phyloP scores from a whole-genome alignment of 768 basidiomycete species.

The Candolleomyces aberdarensis region DNA sequence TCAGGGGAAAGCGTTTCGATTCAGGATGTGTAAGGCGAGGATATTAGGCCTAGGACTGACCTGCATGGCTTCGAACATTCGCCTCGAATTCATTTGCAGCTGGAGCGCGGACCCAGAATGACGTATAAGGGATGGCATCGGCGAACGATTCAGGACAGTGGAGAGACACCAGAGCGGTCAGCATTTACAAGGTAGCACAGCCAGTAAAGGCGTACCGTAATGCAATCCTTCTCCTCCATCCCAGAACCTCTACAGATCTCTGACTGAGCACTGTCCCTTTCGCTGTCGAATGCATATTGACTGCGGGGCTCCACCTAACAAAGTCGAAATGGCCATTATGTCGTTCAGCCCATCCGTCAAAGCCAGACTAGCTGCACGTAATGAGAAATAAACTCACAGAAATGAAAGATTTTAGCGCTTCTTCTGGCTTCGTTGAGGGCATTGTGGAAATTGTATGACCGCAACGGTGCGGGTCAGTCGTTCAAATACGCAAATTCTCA shows the following conservation, averaged over 20 bases:
- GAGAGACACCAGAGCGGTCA: not conserved
- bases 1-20: not conserved
- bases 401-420: slow-evolving; percentile 38
- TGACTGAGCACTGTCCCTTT: slow-evolving; percentile 52
- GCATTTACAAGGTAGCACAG: not conserved
- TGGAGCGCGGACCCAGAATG: slow-evolving; percentile 18
- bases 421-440: slow-evolving; percentile 16
- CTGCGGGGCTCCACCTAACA: slow-evolving; percentile 45
- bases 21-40: not conserved
- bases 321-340: not conserved
- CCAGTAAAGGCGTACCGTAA: slow-evolving; percentile 37
- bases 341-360: not conserved
- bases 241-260: slow-evolving; percentile 53
- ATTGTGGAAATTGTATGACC: not conserved
- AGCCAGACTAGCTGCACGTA: not conserved
- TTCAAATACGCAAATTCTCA: no score
- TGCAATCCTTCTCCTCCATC: slow-evolving; percentile 45
- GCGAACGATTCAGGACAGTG: not conserved
- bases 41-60: slow-evolving; percentile 15
- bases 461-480: not conserved
- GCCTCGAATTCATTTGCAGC: slow-evolving; percentile 61
- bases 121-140: not conserved
- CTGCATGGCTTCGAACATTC: slow-evolving; percentile 73
- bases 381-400: slow-evolving; percentile 26
- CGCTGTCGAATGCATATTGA: slow-evolving; percentile 61